Conservation (phyloP, 306 rosid species). For the Sicyos edulis region DNA sequence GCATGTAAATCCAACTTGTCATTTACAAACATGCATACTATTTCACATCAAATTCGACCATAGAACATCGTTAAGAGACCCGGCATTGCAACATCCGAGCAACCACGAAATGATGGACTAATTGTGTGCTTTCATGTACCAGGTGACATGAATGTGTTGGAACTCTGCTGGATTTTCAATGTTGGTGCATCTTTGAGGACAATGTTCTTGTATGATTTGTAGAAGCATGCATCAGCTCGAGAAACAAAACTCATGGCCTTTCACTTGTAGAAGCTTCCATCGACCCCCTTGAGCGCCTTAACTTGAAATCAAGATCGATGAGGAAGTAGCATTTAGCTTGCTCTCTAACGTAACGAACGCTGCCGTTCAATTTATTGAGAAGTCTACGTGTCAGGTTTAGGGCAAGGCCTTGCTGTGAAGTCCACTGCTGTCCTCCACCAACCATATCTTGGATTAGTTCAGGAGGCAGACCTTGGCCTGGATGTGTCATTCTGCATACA, state of each 20-base stretch:
- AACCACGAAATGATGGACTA: neutral
- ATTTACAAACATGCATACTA: constrained; percentile 1
- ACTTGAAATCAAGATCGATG: constrained; percentile 45
- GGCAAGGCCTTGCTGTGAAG: constrained; percentile 62
- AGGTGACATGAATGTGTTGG: neutral
- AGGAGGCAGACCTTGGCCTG: constrained; percentile 61
- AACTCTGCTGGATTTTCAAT: neutral
- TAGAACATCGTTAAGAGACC: neutral
- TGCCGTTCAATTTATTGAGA: constrained; percentile 63
- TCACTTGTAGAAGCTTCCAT: neutral
- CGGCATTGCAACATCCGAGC: neutral
- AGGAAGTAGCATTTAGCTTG: constrained; percentile 53
- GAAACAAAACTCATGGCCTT: neutral
- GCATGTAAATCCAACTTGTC: neutral
- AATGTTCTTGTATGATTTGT: neutral
- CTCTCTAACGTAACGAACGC: constrained; percentile 54
- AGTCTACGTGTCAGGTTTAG: constrained; percentile 60
- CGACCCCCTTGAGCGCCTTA: constrained; percentile 19
- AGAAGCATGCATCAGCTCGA: neutral
- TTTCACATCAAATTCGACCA: neutral
- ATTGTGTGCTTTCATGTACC: neutral
- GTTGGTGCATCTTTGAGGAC: neutral
- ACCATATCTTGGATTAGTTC: constrained; percentile 52
- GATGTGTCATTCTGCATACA: constrained; percentile 60
- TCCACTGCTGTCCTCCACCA: constrained; percentile 52